These are phyloP conservation scores for Elymus sibiricus DNA, from an alignment of 176 grass and related monocot genomes.

Conservation along the genomic window DNA sequence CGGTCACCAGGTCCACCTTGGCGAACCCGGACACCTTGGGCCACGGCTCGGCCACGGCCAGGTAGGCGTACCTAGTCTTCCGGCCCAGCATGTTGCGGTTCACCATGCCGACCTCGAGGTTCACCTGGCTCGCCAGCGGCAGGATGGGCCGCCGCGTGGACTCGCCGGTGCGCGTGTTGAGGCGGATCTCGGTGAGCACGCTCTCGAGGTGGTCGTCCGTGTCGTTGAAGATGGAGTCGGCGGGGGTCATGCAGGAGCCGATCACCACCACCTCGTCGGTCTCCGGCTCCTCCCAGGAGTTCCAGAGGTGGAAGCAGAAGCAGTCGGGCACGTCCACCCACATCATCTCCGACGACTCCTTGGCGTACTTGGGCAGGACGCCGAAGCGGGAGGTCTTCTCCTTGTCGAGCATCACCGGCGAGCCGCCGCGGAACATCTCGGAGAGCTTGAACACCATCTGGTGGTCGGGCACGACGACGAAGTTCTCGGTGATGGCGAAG, in stretches of 20 bases:
- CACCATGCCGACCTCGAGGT: constrained; percentile 92
- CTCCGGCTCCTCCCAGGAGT: constrained; percentile 75
- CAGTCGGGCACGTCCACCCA: constrained; percentile 95
- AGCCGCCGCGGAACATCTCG: constrained; percentile 81
- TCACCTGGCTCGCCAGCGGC: constrained; percentile 30
- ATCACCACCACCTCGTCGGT: constrained; percentile 71
- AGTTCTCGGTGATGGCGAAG: constrained; percentile 88
- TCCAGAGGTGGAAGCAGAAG: constrained; percentile 99
- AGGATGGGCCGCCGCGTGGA: constrained; percentile 62
- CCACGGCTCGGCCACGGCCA: constrained; percentile 90
- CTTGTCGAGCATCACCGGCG: constrained; percentile 70
- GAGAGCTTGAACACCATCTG: constrained; percentile 85
- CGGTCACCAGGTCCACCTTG: constrained; percentile 79
- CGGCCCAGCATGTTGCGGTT: constrained; percentile 65
- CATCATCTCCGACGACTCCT: constrained; percentile 46
- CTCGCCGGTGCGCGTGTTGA: constrained; percentile 60
- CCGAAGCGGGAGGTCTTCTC: constrained; percentile 78
- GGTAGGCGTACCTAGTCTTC: constrained; percentile 69
- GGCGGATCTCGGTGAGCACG: constrained; percentile 84
- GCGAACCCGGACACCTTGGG: constrained; percentile 98
- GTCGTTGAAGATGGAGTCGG: constrained; percentile 95
- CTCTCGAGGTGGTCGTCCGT: constrained; percentile 48
- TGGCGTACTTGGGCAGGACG: constrained; percentile 69
- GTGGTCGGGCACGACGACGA: constrained; percentile 79
- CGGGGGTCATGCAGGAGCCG: constrained; percentile 87